Evolutionary conservation across 2,329 filamentous ascomycete genomes (phyloP).

Genomic region (Trichoderma atrobrunneum): DNA sequence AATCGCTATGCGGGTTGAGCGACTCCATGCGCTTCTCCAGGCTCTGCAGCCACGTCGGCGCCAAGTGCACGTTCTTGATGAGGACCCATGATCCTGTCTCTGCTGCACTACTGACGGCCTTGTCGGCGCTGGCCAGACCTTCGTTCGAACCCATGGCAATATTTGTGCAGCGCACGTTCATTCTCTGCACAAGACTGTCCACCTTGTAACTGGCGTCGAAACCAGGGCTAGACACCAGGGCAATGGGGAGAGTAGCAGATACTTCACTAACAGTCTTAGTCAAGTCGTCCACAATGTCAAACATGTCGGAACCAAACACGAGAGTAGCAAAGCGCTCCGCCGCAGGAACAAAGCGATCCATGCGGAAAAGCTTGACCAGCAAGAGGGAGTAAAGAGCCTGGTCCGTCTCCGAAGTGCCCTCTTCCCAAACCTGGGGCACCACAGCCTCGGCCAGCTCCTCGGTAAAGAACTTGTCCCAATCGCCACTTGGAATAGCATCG

Average conservation of each 20-base stretch:
- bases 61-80: conserved; percentile 97
- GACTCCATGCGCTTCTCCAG: conserved; percentile 95
- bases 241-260: conserved; percentile 78
- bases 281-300: conserved; percentile 83
- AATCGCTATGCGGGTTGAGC: conserved; percentile 88
- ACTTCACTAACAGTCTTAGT: conserved; percentile 82
- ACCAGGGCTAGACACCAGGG: conserved; percentile 89
- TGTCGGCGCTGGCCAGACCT: conserved; percentile 86
- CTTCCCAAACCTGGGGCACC: conserved; percentile 74
- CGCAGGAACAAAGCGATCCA: conserved; percentile 90
- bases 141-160: conserved; percentile 99
- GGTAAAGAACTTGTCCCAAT: conserved; percentile 79
- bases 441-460: conserved; percentile 85
- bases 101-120: conserved; percentile 88
- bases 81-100: conserved; percentile 93
- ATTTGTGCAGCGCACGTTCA: conserved; percentile 81
- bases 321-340: conserved; percentile 85
- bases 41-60: conserved; percentile 93
- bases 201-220: conserved; percentile 99
- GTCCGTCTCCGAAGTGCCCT: conserved; percentile 61
- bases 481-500: conserved; percentile 55
- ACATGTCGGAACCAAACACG: conserved; percentile 79
- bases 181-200: conserved; percentile 85
- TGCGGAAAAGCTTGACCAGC: conserved; percentile 88
- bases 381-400: conserved; percentile 79